Conservation (phyloP, 129 eudicot genomes). For the Flaveria robusta region DNA sequence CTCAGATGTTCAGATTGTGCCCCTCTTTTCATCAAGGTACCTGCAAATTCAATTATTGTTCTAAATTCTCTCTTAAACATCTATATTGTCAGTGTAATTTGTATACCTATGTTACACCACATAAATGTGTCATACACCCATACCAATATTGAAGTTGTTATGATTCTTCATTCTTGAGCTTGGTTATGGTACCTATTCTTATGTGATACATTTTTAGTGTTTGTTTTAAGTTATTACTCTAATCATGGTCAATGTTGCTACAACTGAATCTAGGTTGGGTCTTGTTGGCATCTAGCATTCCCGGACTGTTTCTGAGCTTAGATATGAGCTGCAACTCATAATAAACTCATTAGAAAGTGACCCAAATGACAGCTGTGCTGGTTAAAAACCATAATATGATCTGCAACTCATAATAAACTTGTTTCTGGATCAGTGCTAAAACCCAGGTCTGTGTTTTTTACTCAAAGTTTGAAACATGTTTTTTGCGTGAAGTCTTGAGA, state of each 20-base stretch:
- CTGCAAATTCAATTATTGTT: neutral
- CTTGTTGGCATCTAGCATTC: neutral
- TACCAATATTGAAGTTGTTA: neutral
- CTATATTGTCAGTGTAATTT: neutral
- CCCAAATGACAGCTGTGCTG: neutral
- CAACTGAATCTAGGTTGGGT: neutral
- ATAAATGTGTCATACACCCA: neutral
- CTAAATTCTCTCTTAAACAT: neutral
- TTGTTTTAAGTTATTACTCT: neutral
- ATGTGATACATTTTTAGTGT: neutral
- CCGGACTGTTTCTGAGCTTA: neutral
- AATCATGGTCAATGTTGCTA: neutral
- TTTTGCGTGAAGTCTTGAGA: no score
- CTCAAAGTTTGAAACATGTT: no score
- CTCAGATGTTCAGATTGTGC: conserved; percentile 73
- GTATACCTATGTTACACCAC: neutral
- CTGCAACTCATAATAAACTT: no score
- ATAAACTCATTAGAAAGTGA: neutral
- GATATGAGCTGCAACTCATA: neutral
- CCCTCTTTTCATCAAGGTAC: conserved; percentile 75
- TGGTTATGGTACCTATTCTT: neutral
- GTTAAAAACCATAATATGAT: no score
- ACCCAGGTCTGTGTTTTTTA: no score
- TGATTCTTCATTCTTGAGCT: neutral
- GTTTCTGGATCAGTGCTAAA: no score